Base-by-base conservation (phyloP, 163 green algal species). In the Prototheca cutis region DNA sequence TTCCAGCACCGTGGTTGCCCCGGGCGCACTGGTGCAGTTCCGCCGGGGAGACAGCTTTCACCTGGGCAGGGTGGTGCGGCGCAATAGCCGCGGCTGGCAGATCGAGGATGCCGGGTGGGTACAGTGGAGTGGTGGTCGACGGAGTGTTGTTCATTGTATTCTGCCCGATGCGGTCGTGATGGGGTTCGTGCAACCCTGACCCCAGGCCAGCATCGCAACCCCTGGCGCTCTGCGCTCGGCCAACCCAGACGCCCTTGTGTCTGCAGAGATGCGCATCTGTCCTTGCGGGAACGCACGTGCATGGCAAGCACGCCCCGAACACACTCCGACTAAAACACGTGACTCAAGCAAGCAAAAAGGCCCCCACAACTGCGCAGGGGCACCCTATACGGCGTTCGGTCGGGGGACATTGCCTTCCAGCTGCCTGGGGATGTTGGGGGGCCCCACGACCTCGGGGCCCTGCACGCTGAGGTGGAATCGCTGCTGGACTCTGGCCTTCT, bases 11-110 rank as follows among this genome's bases (percentile, higher is more conserved):
- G 13, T 21, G 36, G 36, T 10, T 24, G 42, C 17, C 13, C 42
- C 42, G 25, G 63, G 63, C 24, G 55, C 30, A 3, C 48, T 72
- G 4, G 10, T 72, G 17, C 51, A 72, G 60, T 72, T 72, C 58
- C 24, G 55, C 30, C 28, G 59, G 5, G 31, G 39, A 10, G 25
- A 48, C 24, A 24, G 49, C 3, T 67, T 57, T 30, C 29, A 58
- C 23, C 48, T 72, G 48, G 65, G 58, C 15, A 40, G 34, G 6
- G 52, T 59, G 4, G 25, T 61, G 6, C 49, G 58, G 34, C 48
- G 17, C 42, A 52, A 34, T 8, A 32, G 10, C 27, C 28, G 52
- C 19, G 58, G 30, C 33, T 72, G 65, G 65, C 30, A 61, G 40
- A 32, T 72, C 23, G 58, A 72, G 53, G 52, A 45, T 7, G 13